Conservation (phyloP, 768 basidiomycete genomes). For the Leccinellum luteum region DNA sequence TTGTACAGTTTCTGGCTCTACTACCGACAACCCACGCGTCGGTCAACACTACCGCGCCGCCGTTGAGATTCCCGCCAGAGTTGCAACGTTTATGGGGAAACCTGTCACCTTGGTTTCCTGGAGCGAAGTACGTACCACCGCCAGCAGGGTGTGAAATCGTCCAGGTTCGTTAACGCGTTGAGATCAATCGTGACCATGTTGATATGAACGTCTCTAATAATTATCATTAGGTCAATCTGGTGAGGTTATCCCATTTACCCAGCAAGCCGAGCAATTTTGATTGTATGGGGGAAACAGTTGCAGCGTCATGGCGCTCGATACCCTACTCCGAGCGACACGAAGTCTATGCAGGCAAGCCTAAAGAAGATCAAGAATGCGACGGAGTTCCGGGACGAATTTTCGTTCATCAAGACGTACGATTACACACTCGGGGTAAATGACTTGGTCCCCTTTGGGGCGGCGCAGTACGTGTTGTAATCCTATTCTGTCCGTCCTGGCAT, state of each 20-base stretch:
- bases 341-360: conserved; percentile 47
- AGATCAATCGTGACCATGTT: not conserved
- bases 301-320: not conserved
- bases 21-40: not conserved
- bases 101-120: not conserved
- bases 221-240: not conserved
- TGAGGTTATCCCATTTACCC: not conserved
- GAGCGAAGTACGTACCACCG: not conserved
- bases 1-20: not conserved
- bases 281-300: not conserved
- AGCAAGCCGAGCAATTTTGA: not conserved
- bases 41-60: not conserved
- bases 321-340: conserved; percentile 2
- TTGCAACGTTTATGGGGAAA: not conserved
- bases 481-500: conserved; percentile 49
- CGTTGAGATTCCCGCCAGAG: not conserved
- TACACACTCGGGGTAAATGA: conserved; percentile 57
- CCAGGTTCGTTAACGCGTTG: not conserved
- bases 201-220: not conserved
- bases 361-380: conserved; percentile 49
- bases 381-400: conserved; percentile 43
- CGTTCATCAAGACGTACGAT: conserved; percentile 53
- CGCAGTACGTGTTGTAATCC: conserved; percentile 50
- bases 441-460: conserved; percentile 63
- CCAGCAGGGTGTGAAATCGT: not conserved